Percentiles rank a stretch among this genome's conserved stretches.
phyloP scores from a whole-genome alignment of 2,329 filamentous ascomycete species.

The Penicillium sp. region DNA sequence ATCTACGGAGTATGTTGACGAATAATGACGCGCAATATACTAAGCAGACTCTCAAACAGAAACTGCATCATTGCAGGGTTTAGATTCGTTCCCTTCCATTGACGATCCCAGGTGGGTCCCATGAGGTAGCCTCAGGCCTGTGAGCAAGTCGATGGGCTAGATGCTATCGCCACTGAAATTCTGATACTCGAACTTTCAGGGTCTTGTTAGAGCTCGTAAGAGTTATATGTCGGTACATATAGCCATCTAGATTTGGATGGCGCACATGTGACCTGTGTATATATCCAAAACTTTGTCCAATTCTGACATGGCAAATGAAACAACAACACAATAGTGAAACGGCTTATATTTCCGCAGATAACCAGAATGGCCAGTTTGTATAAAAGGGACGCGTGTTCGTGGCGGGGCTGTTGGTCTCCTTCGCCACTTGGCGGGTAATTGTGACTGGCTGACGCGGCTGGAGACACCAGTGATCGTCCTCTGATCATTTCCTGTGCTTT shows the following conservation, averaged over 20 bases:
- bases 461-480: constrained; percentile 20
- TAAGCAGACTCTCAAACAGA: constrained; percentile 4
- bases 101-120: too few relatives aligned
- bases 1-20: constrained; percentile 1
- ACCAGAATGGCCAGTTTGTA: background rate
- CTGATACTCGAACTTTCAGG: constrained; percentile 16
- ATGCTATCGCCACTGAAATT: constrained; percentile 12
- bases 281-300: too few relatives aligned
- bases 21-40: constrained; percentile 15
- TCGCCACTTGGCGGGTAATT: constrained; percentile 8
- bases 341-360: too few relatives aligned
- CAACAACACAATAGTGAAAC: too few relatives aligned
- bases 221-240: too few relatives aligned
- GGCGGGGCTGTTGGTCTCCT: constrained; percentile 15
- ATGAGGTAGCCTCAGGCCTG: too few relatives aligned
- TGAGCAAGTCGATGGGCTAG: constrained; percentile 10
- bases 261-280: too few relatives aligned
- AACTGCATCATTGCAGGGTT: constrained; percentile 4
- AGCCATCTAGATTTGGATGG: too few relatives aligned
- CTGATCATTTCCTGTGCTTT: constrained; percentile 21
- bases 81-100: too few relatives aligned
- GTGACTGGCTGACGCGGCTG: constrained; percentile 19
- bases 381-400: constrained; percentile 24
- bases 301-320: too few relatives aligned
- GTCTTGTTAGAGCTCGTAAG: constrained; percentile 1